A percentile compares a stretch with the other conserved stretches of the same genome.
Evolutionary conservation across 2,329 filamentous ascomycete genomes (phyloP).

Genomic region (Diaporthe sp.): DNA sequence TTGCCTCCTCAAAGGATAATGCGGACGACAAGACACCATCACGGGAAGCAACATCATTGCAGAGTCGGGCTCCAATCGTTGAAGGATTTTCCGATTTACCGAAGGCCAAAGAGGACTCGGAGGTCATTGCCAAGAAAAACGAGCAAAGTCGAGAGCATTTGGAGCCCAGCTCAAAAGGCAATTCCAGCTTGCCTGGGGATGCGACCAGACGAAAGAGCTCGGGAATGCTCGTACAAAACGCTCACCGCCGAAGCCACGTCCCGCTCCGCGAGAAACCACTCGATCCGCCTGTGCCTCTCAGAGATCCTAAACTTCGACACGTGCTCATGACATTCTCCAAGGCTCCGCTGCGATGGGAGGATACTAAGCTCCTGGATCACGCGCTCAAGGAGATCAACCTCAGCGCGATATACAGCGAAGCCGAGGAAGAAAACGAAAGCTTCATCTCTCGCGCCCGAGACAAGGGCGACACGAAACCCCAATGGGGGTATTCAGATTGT

Average conservation of each 20-base stretch:
- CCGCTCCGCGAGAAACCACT: slow-evolving; percentile 59
- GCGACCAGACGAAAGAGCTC: slow-evolving; percentile 51
- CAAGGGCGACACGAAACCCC: slow-evolving; percentile 79
- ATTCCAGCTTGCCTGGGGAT: slow-evolving; percentile 53
- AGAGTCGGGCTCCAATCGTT: not conserved
- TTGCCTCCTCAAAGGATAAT: not conserved
- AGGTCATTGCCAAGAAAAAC: slow-evolving; percentile 72
- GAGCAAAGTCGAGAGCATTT: slow-evolving; percentile 65
- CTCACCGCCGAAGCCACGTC: slow-evolving; percentile 47
- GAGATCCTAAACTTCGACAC: slow-evolving; percentile 80
- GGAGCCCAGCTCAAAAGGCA: slow-evolving; percentile 61
- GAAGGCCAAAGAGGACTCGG: not conserved
- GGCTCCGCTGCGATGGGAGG: slow-evolving; percentile 94
- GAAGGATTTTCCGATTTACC: not conserved
- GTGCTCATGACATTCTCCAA: slow-evolving; percentile 85
- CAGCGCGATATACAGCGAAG: slow-evolving; percentile 90
- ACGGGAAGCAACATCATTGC: not conserved
- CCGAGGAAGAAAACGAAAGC: slow-evolving; percentile 91
- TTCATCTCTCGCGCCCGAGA: slow-evolving; percentile 88
- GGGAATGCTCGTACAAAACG: slow-evolving; percentile 43
- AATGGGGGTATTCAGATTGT: slow-evolving; percentile 98
- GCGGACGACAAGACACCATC: no score
- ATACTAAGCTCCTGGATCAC: slow-evolving; percentile 91
- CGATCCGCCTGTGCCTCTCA: slow-evolving; percentile 75
- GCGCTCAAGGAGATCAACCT: slow-evolving; percentile 86